Conservation (phyloP, 1,284 basidiomycete species). For the Bondarzewia mesenterica region DNA sequence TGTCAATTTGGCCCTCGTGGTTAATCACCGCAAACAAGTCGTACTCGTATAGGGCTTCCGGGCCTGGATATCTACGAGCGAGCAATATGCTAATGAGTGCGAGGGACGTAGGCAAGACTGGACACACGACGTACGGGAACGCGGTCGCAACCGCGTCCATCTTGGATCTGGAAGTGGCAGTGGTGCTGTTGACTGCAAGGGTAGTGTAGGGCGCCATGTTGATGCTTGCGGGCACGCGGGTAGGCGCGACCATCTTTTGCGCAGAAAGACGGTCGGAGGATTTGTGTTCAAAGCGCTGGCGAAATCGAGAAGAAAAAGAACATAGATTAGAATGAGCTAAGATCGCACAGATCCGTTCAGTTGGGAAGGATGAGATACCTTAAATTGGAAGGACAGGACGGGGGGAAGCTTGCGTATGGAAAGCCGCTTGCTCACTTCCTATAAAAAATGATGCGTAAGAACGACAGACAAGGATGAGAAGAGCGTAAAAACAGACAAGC, state of each 20-base stretch:
- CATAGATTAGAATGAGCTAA: background rate
- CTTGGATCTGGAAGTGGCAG: conserved; percentile 32
- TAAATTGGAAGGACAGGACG: conserved; percentile 92
- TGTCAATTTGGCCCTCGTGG: conserved; percentile 92
- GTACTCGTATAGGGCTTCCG: conserved; percentile 77
- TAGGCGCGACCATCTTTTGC: conserved; percentile 80
- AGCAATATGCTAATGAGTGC: background rate
- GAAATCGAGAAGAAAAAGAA: no score
- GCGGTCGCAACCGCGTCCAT: conserved; percentile 29
- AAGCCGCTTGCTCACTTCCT: conserved; percentile 79
- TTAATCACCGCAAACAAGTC: conserved; percentile 92
- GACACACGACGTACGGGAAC: background rate
- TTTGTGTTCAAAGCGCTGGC: conserved; percentile 88
- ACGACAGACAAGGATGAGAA: conserved; percentile 7
- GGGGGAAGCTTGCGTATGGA: conserved; percentile 83
- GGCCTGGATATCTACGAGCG: conserved; percentile 35
- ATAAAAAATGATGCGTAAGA: conserved; percentile 4
- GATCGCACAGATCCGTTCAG: background rate
- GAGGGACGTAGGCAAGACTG: background rate
- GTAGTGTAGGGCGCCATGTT: conserved; percentile 89
- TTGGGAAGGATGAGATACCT: conserved; percentile 42
- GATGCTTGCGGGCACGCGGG: conserved; percentile 77
- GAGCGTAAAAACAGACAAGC: conserved; percentile 34
- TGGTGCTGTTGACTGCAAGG: conserved; percentile 37
- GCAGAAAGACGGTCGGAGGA: conserved; percentile 60